Conservation (phyloP, 768 basidiomycete species). For the Daedalea quercina region DNA sequence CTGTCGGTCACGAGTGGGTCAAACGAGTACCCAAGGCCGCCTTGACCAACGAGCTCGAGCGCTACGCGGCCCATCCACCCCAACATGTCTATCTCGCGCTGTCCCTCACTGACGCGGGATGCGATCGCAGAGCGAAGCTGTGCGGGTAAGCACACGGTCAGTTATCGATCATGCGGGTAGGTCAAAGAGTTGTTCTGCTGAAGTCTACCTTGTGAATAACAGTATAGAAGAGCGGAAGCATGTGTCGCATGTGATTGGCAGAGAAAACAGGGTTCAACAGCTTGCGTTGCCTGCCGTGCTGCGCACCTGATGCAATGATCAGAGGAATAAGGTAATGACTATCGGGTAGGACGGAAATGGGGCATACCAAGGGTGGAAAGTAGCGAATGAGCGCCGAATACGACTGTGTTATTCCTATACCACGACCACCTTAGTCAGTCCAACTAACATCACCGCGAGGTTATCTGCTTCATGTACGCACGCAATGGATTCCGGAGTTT, state of each 20-base stretch:
- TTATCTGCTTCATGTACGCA: too few relatives aligned
- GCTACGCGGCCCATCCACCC: slow-evolving; percentile 20
- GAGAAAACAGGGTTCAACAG: slow-evolving; percentile 18
- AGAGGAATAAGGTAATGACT: background rate
- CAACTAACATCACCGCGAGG: too few relatives aligned
- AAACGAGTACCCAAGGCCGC: slow-evolving; percentile 21
- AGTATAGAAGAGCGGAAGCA: slow-evolving; percentile 16
- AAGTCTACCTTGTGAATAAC: slow-evolving; percentile 6
- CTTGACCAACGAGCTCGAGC: slow-evolving; percentile 21
- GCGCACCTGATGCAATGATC: slow-evolving; percentile 5
- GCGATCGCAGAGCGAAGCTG: slow-evolving; percentile 13
- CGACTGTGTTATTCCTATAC: background rate
- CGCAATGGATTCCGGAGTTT: slow-evolving; percentile 6
- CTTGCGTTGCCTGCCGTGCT: slow-evolving; percentile 15
- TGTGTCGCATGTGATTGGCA: slow-evolving; percentile 12
- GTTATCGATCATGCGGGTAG: background rate
- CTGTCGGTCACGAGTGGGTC: slow-evolving; percentile 15
- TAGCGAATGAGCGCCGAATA: background rate
- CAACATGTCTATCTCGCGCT: slow-evolving; percentile 18
- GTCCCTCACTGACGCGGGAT: slow-evolving; percentile 6
- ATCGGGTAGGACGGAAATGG: slow-evolving; percentile 11
- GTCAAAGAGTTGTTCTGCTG: too few relatives aligned
- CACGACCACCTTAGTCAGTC: too few relatives aligned
- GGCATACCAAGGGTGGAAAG: background rate
- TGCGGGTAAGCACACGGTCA: background rate